A percentile compares a stretch with the other conserved stretches of the same genome.
phyloP scores from a whole-genome alignment of 768 basidiomycete species.

The Boletus subparvulus region DNA sequence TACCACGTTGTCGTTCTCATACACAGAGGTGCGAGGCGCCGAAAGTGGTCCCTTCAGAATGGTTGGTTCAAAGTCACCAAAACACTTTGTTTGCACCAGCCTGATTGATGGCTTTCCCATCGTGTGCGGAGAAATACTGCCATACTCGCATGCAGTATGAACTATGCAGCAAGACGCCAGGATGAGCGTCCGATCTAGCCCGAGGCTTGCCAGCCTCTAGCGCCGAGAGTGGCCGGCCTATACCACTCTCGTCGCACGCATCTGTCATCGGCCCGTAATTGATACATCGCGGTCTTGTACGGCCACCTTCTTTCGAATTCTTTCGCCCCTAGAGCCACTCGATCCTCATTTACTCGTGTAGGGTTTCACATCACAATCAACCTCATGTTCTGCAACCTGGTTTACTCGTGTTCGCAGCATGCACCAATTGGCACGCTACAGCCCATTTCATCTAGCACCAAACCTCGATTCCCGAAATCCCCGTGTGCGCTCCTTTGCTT shows the following conservation, averaged over 20 bases:
- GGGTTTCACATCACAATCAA: slow-evolving; percentile 35
- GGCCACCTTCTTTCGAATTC: slow-evolving; percentile 22
- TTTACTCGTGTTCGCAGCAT: slow-evolving; percentile 37
- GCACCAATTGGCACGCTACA: slow-evolving; percentile 29
- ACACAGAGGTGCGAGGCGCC: slow-evolving; percentile 1
- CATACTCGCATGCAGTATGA: slow-evolving; percentile 6
- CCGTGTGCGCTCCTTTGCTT: slow-evolving; percentile 25
- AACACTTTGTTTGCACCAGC: slow-evolving; percentile 11
- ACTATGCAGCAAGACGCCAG: slow-evolving; percentile 11
- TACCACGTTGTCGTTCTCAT: slow-evolving; percentile 17
- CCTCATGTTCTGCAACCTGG: slow-evolving; percentile 39
- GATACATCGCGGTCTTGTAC: slow-evolving; percentile 21
- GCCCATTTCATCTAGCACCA: slow-evolving; percentile 27
- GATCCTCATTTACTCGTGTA: slow-evolving; percentile 38
- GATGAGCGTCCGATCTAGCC: slow-evolving; percentile 8
- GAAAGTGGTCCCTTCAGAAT: background rate
- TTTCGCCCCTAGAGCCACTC: slow-evolving; percentile 35
- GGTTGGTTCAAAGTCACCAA: background rate
- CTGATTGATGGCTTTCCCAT: slow-evolving; percentile 2
- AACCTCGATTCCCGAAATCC: slow-evolving; percentile 27
- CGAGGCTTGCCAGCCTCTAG: background rate
- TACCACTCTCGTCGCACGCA: background rate
- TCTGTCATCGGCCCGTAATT: slow-evolving; percentile 11
- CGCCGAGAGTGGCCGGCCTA: background rate
- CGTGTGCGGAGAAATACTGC: slow-evolving; percentile 1